These are phyloP conservation scores for Penicillium psychrosexuale DNA, from an alignment of 2,329 filamentous ascomycete genomes.

Conservation along the genomic window DNA sequence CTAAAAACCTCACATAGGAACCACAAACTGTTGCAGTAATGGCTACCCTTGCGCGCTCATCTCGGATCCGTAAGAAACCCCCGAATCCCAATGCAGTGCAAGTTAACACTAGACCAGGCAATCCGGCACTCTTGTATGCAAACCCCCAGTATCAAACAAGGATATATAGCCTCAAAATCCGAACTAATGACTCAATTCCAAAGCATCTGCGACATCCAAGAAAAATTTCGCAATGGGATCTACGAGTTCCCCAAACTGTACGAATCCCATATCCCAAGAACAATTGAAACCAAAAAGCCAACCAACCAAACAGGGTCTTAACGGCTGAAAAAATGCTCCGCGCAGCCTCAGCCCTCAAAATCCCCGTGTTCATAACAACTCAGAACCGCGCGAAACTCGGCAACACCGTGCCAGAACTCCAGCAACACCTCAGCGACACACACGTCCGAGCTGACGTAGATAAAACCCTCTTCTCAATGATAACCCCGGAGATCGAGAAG, in stretches of 20 bases:
- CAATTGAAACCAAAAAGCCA: background rate
- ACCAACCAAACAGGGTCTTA: slow-evolving; percentile 50
- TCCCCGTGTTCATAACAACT: slow-evolving; percentile 83
- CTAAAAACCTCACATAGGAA: background rate
- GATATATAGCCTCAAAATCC: background rate
- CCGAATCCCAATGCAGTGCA: background rate
- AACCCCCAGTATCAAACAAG: background rate
- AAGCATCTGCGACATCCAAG: slow-evolving; percentile 92
- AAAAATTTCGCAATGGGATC: slow-evolving; percentile 80
- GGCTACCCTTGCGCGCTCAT: slow-evolving; percentile 13
- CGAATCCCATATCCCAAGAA: slow-evolving; percentile 19
- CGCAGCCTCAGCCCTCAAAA: slow-evolving; percentile 51
- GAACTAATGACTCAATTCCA: background rate
- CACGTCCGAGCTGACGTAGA: slow-evolving; percentile 62
- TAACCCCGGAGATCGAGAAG: slow-evolving; percentile 62
- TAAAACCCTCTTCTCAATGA: slow-evolving; percentile 91
- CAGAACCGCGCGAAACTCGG: slow-evolving; percentile 78
- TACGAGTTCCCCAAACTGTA: slow-evolving; percentile 81
- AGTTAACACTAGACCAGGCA: slow-evolving; percentile 30
- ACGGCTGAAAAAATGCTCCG: slow-evolving; percentile 67
- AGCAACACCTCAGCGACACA: slow-evolving; percentile 42
- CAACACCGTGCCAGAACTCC: slow-evolving; percentile 72
- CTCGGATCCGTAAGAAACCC: slow-evolving; percentile 28
- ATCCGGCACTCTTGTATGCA: slow-evolving; percentile 48
- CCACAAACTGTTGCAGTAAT: background rate